Conservation (phyloP, 768 basidiomycete species). For the Kwoniella europaea region DNA sequence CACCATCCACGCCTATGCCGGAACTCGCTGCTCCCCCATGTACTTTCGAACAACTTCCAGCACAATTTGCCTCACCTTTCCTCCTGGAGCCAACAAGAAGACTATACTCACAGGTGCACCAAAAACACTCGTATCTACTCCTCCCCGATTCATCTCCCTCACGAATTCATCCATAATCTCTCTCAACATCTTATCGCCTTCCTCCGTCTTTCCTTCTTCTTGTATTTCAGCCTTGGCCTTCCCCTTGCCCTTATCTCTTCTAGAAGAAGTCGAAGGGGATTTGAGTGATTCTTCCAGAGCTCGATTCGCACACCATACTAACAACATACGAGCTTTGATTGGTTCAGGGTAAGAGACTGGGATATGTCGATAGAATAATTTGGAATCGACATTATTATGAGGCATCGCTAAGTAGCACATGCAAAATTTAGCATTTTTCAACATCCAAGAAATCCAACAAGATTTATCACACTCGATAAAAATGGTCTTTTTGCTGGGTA, state of each 20-base stretch:
- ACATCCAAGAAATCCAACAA: background rate
- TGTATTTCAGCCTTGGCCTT: constrained; percentile 17
- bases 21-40: no score
- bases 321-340: constrained; percentile 50
- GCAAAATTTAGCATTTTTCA: background rate
- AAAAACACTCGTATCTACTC: constrained; percentile 54
- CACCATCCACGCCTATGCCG: no score
- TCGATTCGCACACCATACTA: constrained; percentile 53
- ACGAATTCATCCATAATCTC: constrained; percentile 55
- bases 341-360: constrained; percentile 49
- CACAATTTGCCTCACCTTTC: no score
- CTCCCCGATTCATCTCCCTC: constrained; percentile 41
- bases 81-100: background rate
- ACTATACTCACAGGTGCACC: constrained; percentile 32
- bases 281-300: constrained; percentile 32
- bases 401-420: constrained; percentile 42
- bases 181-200: constrained; percentile 51
- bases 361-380: constrained; percentile 53
- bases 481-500: no score
- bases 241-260: constrained; percentile 34
- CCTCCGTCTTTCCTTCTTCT: constrained; percentile 34
- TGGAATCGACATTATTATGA: constrained; percentile 44
- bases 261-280: background rate
- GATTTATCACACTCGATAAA: no score
- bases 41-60: no score